Conservation (phyloP, 2,329 filamentous ascomycete species). For the Xylariaceae sp. region DNA sequence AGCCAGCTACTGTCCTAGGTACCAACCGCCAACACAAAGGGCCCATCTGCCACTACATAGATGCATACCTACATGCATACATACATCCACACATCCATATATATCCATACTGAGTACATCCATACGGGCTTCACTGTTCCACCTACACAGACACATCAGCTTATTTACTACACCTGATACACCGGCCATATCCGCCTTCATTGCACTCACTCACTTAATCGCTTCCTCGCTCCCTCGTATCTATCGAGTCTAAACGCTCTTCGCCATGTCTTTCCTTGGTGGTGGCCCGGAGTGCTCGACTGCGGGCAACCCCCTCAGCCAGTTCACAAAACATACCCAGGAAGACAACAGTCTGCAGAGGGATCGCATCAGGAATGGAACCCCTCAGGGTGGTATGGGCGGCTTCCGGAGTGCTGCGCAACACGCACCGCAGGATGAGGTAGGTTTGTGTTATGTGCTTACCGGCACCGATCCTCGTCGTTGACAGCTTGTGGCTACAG, state of each 20-base stretch:
- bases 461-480: neutral
- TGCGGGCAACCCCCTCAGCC: constrained; percentile 90
- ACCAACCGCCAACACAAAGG: too few species aligned
- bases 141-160: too few species aligned
- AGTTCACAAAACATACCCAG: constrained; percentile 96
- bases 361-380: constrained; percentile 80
- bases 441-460: constrained; percentile 34
- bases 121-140: too few species aligned
- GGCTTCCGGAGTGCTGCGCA: constrained; percentile 75
- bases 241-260: constrained; percentile 25
- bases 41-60: too few species aligned
- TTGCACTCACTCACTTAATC: constrained; percentile 13
- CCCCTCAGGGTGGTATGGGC: constrained; percentile 70
- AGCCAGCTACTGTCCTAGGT: too few species aligned
- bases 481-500: constrained; percentile 49
- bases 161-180: too few species aligned
- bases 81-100: too few species aligned
- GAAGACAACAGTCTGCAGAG: constrained; percentile 94
- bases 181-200: neutral
- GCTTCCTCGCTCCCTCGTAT: too few species aligned
- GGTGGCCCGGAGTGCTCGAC: constrained; percentile 91
- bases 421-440: constrained; percentile 74
- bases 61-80: too few species aligned
- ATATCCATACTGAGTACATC: too few species aligned
- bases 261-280: constrained; percentile 87